Base-by-base conservation (phyloP, 2,329 filamentous ascomycete genomes). In the Colletotrichum sp. region DNA sequence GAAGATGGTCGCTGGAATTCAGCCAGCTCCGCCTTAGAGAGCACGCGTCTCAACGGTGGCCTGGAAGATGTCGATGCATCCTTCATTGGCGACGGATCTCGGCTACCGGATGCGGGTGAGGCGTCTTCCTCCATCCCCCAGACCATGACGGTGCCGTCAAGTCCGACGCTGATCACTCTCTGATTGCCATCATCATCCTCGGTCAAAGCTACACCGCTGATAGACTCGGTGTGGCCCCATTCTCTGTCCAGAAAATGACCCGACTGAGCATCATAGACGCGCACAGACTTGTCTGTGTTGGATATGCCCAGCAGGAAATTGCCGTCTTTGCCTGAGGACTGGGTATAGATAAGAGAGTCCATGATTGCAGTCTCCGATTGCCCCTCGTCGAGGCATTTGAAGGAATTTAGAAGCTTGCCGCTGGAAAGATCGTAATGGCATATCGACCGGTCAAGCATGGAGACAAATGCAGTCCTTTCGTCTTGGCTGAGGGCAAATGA, bases 211-310 rank as follows among this genome's bases (percentile, higher is more conserved):
- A 98, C 92, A 76, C 96, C 96, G 68, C 95, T 98, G 78, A 99
- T 95, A 10, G 96, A 94, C 82, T 98, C 96, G 0, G 96, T 98
- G 80, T 99, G 97, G 2, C 97, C 97, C 92, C 96, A 98, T 85
- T 99, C 97, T 55, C 95, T 92, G 67, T 96, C 94, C 32, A 99
- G 86, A 73, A 99, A 93, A 3, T 88, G 86, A 10, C 96, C 96
- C 57, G 92, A 93, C 77, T 94, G 93, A 34, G 92, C 89, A 79
- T 98, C 95, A 81, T 99, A 99, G 18, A 99, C 87, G 44, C 97
- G 90, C 72, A 99, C 93, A 1, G 97, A 99, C 83, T 99, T 99
- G 84, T 99, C 97, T 1, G 95, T 98, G 80, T 96, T 96, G 10
- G 96, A 98, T 13, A 97, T 90, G n/a, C 95, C 96, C 22, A 97